Conservation (phyloP, 2,329 filamentous ascomycete species). For the Alternaria metachromatica region DNA sequence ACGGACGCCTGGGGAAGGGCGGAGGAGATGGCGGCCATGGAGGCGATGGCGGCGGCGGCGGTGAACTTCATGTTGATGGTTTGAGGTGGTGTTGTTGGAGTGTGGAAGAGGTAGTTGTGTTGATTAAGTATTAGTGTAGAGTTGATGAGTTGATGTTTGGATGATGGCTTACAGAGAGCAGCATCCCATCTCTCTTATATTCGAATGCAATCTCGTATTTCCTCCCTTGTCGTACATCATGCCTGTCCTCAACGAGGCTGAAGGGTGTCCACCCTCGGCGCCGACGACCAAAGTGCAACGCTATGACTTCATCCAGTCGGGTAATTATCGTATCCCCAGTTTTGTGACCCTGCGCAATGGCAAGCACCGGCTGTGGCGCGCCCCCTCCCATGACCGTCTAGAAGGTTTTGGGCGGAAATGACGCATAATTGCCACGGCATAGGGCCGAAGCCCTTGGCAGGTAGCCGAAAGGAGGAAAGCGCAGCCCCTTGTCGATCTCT, state of each 20-base stretch:
- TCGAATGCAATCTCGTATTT: conserved; percentile 4
- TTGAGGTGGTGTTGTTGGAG: conserved; percentile 7
- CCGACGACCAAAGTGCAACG: conserved; percentile 7
- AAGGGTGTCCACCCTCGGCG: conserved; percentile 2
- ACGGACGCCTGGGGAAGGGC: conserved; percentile 33
- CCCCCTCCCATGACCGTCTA: conserved; percentile 1
- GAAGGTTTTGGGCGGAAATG: conserved; percentile 1
- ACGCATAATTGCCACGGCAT: conserved; percentile 7
- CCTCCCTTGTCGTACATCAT: conserved; percentile 7
- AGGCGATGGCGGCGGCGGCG: conserved; percentile 26
- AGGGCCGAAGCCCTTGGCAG: background rate
- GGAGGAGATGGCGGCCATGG: conserved; percentile 30
- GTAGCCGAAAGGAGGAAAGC: background rate
- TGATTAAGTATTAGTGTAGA: conserved; percentile 9
- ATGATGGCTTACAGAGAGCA: conserved; percentile 1
- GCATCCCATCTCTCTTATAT: conserved; percentile 8
- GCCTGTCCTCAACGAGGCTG: conserved; percentile 4
- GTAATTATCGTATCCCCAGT: conserved; percentile 15
- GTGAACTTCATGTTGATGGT: conserved; percentile 43
- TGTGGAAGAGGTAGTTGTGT: conserved; percentile 8
- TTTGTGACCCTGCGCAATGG: conserved; percentile 2
- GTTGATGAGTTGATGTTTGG: conserved; percentile 6
- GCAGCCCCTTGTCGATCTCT: background rate
- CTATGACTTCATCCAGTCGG: conserved; percentile 13
- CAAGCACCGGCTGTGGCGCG: conserved; percentile 10